Percentiles rank a stretch among this genome's conserved stretches.
phyloP scores from a whole-genome alignment of 73 alveolate genomes.

The Paramecium bursaria region DNA sequence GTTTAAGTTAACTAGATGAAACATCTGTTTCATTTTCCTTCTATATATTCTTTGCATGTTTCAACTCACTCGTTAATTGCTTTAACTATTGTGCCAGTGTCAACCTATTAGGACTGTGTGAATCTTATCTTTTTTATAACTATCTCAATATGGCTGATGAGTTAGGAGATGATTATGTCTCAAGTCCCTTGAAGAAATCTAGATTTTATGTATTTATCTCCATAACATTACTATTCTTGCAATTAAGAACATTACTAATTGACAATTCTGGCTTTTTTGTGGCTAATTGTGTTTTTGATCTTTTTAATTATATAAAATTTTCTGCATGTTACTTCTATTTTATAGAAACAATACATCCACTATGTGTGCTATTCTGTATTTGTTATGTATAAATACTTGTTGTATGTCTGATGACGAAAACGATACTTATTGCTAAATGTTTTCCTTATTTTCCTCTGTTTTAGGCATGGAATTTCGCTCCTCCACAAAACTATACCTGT shows the following conservation, averaged over 20 bases:
- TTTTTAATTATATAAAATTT: conserved; percentile 8
- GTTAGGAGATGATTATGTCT: background rate
- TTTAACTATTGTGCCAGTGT: conserved; percentile 24
- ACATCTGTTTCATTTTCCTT: conserved; percentile 11
- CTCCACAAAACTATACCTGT: conserved; percentile 4
- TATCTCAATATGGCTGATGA: no score
- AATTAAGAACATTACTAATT: background rate
- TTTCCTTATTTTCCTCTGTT: no score
- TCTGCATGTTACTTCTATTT: conserved; percentile 22
- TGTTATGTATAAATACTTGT: no score
- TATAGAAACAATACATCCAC: conserved; percentile 40
- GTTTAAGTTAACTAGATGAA: conserved; percentile 29
- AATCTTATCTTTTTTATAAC: no score
- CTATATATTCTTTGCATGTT: background rate
- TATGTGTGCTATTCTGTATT: no score
- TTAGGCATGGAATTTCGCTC: background rate
- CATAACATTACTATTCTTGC: conserved; percentile 47
- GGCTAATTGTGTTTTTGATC: conserved; percentile 15
- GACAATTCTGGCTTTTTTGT: conserved; percentile 40
- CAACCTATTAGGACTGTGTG: background rate
- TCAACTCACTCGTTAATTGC: conserved; percentile 43
- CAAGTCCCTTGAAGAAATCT: no score
- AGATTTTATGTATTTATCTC: conserved; percentile 41
- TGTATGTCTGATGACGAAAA: no score
- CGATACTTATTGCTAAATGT: no score